These are phyloP conservation scores for Saccharomycopsis fibuligera DNA, from an alignment of 805 yeast genomes.

Conservation along the genomic window DNA sequence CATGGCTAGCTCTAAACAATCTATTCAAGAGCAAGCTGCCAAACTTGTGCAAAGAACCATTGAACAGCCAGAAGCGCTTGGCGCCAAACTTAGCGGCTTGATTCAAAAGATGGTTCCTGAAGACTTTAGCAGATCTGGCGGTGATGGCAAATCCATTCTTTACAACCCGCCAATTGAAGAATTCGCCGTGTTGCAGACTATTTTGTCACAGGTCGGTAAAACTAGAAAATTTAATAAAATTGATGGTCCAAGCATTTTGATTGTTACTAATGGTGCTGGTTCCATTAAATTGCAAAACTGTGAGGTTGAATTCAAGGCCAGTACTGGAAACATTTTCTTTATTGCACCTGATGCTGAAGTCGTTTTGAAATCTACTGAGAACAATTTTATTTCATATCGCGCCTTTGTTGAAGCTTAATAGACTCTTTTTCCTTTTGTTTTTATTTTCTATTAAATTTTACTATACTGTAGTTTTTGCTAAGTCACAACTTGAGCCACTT, in stretches of 20 bases:
- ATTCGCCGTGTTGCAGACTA: slow-evolving; percentile 85
- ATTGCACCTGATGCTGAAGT: slow-evolving; percentile 72
- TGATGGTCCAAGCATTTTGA: slow-evolving; percentile 82
- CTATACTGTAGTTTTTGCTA: too few species aligned
- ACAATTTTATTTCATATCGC: slow-evolving; percentile 71
- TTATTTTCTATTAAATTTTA: too few species aligned
- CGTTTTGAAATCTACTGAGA: slow-evolving; percentile 48
- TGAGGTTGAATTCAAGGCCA: slow-evolving; percentile 40
- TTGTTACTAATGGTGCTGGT: slow-evolving; percentile 81
- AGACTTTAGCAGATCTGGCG: slow-evolving; percentile 43
- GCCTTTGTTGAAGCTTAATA: slow-evolving; percentile 44
- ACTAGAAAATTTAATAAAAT: slow-evolving; percentile 53
- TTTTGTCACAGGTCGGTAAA: slow-evolving; percentile 46
- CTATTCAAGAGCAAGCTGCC: slow-evolving; percentile 51
- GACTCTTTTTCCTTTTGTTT: not conserved
- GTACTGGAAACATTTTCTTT: slow-evolving; percentile 76
- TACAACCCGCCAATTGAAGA: slow-evolving; percentile 97
- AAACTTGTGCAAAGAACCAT: slow-evolving; percentile 61
- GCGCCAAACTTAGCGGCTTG: slow-evolving; percentile 57
- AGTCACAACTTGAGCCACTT: too few species aligned
- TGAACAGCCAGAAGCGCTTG: slow-evolving; percentile 47
- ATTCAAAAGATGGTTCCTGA: slow-evolving; percentile 76
- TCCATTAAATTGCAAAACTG: slow-evolving; percentile 28
- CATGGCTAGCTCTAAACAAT: slow-evolving; percentile 73
- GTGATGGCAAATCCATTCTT: slow-evolving; percentile 59